phyloP scores from a whole-genome alignment of 148 eudicot species.

The Vaccinium vitisidaea region DNA sequence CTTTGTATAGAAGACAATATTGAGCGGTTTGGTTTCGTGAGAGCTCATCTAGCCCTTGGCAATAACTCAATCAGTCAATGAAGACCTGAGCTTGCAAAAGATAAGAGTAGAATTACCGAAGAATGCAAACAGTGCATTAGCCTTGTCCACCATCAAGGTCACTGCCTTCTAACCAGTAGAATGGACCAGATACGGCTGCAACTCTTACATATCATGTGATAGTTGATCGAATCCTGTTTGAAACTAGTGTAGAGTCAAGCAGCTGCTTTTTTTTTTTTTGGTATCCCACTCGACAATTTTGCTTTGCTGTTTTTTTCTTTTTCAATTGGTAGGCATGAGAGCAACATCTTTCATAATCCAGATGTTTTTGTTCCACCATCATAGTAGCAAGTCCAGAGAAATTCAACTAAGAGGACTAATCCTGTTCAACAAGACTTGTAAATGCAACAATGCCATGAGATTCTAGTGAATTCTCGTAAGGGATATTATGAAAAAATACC shows the following conservation, averaged over 20 bases:
- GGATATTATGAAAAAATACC: not conserved
- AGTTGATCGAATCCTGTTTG: not conserved
- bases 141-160: not conserved
- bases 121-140: not conserved
- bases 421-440: not conserved
- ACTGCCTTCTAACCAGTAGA: conserved; percentile 2
- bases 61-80: not conserved
- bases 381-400: not conserved
- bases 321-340: not conserved
- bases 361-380: not conserved
- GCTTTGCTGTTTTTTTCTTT: not conserved
- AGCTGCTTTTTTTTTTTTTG: not conserved
- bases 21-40: not conserved
- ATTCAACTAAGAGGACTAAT: not conserved
- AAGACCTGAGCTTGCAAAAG: not conserved
- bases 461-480: not conserved
- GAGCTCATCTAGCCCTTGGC: not conserved
- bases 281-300: not conserved
- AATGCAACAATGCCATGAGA: not conserved
- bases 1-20: not conserved
- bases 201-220: not conserved
- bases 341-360: conserved; percentile 5
- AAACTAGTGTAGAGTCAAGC: not conserved
- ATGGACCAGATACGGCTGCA: not conserved
- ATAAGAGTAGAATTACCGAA: not conserved